A percentile compares a stretch with the other conserved stretches of the same genome.
Conservation (phyloP, 208 protist genomes). For the Leishmania braziliensis region DNA sequence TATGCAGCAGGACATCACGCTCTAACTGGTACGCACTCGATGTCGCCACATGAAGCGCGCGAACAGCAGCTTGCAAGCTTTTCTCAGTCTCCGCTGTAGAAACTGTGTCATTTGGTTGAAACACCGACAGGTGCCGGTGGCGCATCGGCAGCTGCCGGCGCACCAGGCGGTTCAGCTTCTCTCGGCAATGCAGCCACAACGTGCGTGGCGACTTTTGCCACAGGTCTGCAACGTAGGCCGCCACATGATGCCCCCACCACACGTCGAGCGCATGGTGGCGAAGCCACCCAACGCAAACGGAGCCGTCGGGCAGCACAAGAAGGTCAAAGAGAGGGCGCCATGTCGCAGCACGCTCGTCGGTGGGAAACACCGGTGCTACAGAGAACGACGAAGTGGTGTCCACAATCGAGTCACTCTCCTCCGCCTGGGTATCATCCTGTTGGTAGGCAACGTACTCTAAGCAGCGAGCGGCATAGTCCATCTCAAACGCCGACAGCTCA, state of each 20-base stretch:
- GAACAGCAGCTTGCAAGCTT: background rate
- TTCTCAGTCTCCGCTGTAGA: slow-evolving; percentile 3
- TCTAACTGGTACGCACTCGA: background rate
- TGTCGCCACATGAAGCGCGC: background rate
- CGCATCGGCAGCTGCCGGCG: slow-evolving; percentile 7
- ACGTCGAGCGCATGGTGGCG: slow-evolving; percentile 20
- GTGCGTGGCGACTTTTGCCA: slow-evolving; percentile 9
- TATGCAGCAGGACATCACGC: background rate
- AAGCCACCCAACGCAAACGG: slow-evolving; percentile 19
- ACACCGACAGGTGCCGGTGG: slow-evolving; percentile 6
- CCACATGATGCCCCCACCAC: slow-evolving; percentile 5
- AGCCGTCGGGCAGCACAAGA: slow-evolving; percentile 19
- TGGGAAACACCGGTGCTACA: too few species aligned
- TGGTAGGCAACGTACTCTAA: slow-evolving; percentile 1
- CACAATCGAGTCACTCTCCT: background rate
- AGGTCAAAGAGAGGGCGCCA: slow-evolving; percentile 26
- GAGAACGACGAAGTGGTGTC: background rate
- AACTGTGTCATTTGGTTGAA: background rate
- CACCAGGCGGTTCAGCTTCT: background rate
- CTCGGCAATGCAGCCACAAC: background rate
- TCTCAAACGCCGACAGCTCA: slow-evolving; percentile 6
- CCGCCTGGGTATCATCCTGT: background rate
- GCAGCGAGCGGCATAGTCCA: slow-evolving; percentile 9
- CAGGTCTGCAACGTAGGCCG: slow-evolving; percentile 20
- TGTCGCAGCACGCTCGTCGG: too few species aligned